Percentiles rank a stretch among this genome's conserved stretches.
phyloP scores from a whole-genome alignment of 1,284 basidiomycete genomes.

The Leccinum angustisporum region DNA sequence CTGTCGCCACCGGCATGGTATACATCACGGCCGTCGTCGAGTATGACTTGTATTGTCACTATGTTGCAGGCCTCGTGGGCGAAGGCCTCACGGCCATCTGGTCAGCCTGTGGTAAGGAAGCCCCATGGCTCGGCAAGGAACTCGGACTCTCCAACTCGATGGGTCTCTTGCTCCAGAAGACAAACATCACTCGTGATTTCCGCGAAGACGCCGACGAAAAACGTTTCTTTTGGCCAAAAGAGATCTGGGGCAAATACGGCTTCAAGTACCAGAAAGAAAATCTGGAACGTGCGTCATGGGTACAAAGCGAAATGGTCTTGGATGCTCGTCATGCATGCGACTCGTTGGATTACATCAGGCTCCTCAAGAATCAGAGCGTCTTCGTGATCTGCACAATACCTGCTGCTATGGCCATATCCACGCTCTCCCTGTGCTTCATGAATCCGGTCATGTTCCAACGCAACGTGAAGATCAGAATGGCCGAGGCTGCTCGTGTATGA shows the following conservation, averaged over 20 bases:
- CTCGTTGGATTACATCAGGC: slow-evolving; percentile 85
- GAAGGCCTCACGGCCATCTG: too few species aligned
- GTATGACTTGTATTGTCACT: slow-evolving; percentile 65
- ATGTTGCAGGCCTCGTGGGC: too few species aligned
- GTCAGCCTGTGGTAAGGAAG: too few species aligned
- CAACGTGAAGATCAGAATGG: slow-evolving; percentile 96
- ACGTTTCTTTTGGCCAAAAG: slow-evolving; percentile 64
- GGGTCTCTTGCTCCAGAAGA: slow-evolving; percentile 74
- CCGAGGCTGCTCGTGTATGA: slow-evolving; percentile 78
- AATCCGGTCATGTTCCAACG: slow-evolving; percentile 84
- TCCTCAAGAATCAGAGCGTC: slow-evolving; percentile 88
- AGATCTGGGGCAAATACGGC: slow-evolving; percentile 84
- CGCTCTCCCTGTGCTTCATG: slow-evolving; percentile 89
- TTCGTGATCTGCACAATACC: slow-evolving; percentile 98
- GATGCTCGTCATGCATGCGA: slow-evolving; percentile 88
- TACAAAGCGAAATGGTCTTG: slow-evolving; percentile 85
- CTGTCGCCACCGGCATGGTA: slow-evolving; percentile 66
- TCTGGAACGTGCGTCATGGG: slow-evolving; percentile 66
- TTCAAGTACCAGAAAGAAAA: slow-evolving; percentile 60
- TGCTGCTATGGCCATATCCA: slow-evolving; percentile 95
- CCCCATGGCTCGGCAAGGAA: slow-evolving; percentile 1
- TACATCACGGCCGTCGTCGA: slow-evolving; percentile 78
- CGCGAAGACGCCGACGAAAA: too few species aligned
- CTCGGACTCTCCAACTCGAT: slow-evolving; percentile 91
- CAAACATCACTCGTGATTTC: too few species aligned